Evolutionary conservation across 2,329 filamentous ascomycete genomes (phyloP).

Genomic region (Colletotrichum lindemuthianum): DNA sequence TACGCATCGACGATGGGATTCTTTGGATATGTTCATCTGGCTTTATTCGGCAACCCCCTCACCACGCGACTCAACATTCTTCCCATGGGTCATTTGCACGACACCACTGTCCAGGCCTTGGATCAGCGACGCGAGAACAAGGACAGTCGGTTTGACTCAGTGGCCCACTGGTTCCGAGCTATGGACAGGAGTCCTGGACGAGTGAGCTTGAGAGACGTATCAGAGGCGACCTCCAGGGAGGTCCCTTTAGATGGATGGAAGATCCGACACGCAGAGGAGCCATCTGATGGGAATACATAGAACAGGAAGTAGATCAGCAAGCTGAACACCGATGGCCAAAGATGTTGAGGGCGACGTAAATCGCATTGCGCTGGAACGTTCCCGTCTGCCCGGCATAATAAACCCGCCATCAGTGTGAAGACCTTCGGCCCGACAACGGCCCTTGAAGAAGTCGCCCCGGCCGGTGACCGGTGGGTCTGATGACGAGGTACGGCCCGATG

Average conservation of each 20-base stretch:
- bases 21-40: conserved; percentile 40
- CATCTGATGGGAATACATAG: no score
- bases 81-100: conserved; percentile 43
- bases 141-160: conserved; percentile 40
- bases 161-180: conserved; percentile 41
- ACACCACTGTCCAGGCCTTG: conserved; percentile 41
- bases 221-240: not conserved
- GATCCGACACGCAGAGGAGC: no score
- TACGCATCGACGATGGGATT: conserved; percentile 40
- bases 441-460: no score
- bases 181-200: conserved; percentile 34
- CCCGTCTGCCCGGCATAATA: no score
- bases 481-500: no score
- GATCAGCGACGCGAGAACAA: conserved; percentile 38
- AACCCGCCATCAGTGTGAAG: no score
- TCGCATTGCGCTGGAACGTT: no score
- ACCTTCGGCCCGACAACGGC: no score
- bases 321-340: no score
- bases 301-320: no score
- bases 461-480: no score
- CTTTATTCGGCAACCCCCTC: conserved; percentile 43
- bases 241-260: not conserved
- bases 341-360: no score
- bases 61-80: conserved; percentile 41
- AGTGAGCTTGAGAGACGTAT: conserved; percentile 17